Evolutionary conservation across 371 early-diverging fungal species (phyloP), one percentile per base, ranked within the genome.

Genomic region (Furculomyces boomerangus): DNA sequence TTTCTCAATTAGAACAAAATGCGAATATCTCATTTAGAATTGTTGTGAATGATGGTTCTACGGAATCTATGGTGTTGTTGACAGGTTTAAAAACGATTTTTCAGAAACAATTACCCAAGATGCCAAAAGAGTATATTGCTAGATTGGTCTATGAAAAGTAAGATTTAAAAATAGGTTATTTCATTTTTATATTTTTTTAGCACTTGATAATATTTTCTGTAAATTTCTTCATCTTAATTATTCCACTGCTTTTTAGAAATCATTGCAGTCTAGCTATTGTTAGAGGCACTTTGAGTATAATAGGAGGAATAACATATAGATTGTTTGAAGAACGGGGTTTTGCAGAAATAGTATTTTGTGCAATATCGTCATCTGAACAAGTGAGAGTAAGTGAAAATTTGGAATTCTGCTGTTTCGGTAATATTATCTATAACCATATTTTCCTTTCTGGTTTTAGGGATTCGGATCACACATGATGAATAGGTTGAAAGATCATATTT

Each of bases 291-390:
- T 64, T 78, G 26, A 82, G 77, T 50, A 88, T 98, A 7, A 76
- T 99, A 31, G 99, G 97, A 29, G 99, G 98, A 14, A 96, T 99
- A 39, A 92, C 93, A 24, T 99, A 87, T 67, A 75, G 98, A 27
- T 85, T 92, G 2, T 98, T 98, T 70, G 80, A 78, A 57, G 75
- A 80, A 10, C 76, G 87, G 10, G 77, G 85, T 47, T 98, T 99
- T 79, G 88, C 87, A 25, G 99, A 99, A 65, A 99, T 99, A 69
- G 99, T 99, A 2, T 99, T 99, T 74, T 92, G 91, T 61, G 99
- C 99, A 1, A 87, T 99, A 27, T 77, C 88, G 13, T 84, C 88
- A 0, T 78, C 82, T 2, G 93, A 89, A 54, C 99, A 99, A 77
- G 93, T 98, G 53, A 93, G 91, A 71, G 90, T 86, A 64, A 37